Evolutionary conservation across 257 asterid species (phyloP).

Genomic region (Oldenlandia corymbosa): DNA sequence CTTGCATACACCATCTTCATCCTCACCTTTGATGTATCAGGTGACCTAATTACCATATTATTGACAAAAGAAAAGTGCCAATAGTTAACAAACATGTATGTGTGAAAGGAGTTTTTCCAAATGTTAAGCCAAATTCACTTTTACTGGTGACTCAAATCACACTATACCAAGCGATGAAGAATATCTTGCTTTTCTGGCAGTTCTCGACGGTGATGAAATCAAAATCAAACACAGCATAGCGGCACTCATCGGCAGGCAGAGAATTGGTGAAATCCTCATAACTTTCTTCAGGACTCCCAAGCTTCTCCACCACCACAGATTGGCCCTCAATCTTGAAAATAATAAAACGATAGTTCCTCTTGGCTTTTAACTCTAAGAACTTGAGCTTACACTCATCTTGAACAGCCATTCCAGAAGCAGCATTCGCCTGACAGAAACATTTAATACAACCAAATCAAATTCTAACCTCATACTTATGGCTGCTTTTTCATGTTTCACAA

Average conservation of each 20-base stretch:
- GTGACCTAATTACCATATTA: conserved; percentile 43
- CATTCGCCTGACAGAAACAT: conserved; percentile 44
- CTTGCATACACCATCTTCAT: conserved; percentile 92
- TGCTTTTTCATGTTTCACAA: background rate
- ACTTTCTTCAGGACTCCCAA: conserved; percentile 49
- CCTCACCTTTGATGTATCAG: conserved; percentile 67
- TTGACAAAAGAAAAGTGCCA: background rate
- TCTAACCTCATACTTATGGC: background rate
- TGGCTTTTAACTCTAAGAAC: conserved; percentile 65
- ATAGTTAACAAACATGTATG: no score
- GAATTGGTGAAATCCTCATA: conserved; percentile 50
- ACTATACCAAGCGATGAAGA: conserved; percentile 64
- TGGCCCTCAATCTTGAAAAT: conserved; percentile 58
- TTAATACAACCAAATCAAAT: background rate
- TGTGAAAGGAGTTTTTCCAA: no score
- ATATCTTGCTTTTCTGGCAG: conserved; percentile 87
- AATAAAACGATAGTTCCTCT: conserved; percentile 66
- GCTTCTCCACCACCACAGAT: conserved; percentile 69
- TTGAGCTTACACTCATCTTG: conserved; percentile 67
- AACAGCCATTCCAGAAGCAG: conserved; percentile 76
- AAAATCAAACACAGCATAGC: conserved; percentile 76
- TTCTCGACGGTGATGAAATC: conserved; percentile 73
- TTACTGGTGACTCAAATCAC: no score
- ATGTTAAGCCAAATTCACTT: no score
- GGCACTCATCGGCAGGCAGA: conserved; percentile 69